Evolutionary conservation across 257 asterid genomes (phyloP), one percentile per base, ranked within the genome.

Genomic region (Gardenia jasminoides): DNA sequence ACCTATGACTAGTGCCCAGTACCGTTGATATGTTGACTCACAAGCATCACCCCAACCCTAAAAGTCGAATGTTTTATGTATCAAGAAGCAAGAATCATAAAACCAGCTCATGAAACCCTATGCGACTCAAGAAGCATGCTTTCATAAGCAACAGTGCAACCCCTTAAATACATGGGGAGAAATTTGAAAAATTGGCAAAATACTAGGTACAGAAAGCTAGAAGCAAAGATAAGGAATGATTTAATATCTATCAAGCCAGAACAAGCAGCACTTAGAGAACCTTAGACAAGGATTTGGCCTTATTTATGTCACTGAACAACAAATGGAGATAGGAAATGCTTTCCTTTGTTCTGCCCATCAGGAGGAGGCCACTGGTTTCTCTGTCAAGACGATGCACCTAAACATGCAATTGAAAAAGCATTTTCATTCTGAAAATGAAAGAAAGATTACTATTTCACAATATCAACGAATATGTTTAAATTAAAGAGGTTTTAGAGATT

Each of bases 331-430:
- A 77, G 65, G 96, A 90, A 82, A 92, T 83, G 87, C 99, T 95
- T 84, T 92, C 96, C 67, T 83, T 76, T 11, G 97, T 91, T 87
- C 98, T 89, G 84, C 99, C 99, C 98, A 93, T 91, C 70, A 95
- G 72, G 66, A 91, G 88, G 77, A 95, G 96, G 67, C 99, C 99
- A 54, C 99, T 93, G 80, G 94, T 95, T 90, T 95, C 99, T 78
- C 97, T 87, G 84, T 95, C 98, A 82, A 95, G 93, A 78, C 98
- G 98, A 82, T 92, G 97, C 80, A 93, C 99, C 99, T 95, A 72
- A 44, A 68, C n/a, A 82, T 69, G 64, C 67, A 59, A 77, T 65
- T 48, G 31, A 56, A 65, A 70, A 76, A 75, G 72, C 28, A 20
- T 56, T 56, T 56, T 22, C 4, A 15, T 52, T 52, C 58, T 52